Percentiles rank a stretch among this genome's conserved stretches.
phyloP scores from a whole-genome alignment of 768 basidiomycete genomes.

The Leucocoprinus leucothites region DNA sequence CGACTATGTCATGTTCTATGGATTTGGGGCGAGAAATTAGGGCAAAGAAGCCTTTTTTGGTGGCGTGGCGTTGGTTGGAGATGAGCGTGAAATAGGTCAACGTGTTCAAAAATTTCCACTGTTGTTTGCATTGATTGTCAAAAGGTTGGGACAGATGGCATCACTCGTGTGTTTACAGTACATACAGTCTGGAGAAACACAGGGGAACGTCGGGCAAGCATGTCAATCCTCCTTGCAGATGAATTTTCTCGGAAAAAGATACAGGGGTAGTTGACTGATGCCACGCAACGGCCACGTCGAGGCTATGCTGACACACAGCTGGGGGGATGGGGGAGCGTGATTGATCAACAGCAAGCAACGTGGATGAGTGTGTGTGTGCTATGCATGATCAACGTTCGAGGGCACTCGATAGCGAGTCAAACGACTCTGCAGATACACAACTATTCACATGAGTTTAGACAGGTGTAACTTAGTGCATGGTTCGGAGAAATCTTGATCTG shows the following conservation, averaged over 20 bases:
- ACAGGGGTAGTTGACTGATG: not conserved
- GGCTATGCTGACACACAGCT: constrained; percentile 8
- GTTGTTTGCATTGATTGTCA: too few species aligned
- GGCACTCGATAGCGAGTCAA: not conserved
- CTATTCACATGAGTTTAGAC: not conserved
- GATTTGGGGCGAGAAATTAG: too few species aligned
- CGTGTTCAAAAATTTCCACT: not conserved
- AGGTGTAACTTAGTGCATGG: not conserved
- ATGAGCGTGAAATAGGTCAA: too few species aligned
- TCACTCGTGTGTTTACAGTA: not conserved
- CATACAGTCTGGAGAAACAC: too few species aligned
- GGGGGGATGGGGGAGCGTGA: not conserved
- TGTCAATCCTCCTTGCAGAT: too few species aligned
- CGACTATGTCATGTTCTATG: too few species aligned
- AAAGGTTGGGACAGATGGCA: too few species aligned
- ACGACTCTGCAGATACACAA: not conserved
- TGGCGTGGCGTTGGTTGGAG: too few species aligned
- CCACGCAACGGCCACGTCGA: constrained; percentile 8
- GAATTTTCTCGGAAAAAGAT: constrained; percentile 6
- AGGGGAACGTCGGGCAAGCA: too few species aligned
- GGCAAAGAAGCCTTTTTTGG: too few species aligned
- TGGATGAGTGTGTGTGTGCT: not conserved
- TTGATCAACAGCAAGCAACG: constrained; percentile 3
- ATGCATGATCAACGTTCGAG: constrained; percentile 5
- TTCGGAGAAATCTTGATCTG: constrained; percentile 3